Percentiles rank a stretch among this genome's conserved stretches.
phyloP scores from a whole-genome alignment of 176 grass and related monocot species.

The Aegilops bicornis region DNA sequence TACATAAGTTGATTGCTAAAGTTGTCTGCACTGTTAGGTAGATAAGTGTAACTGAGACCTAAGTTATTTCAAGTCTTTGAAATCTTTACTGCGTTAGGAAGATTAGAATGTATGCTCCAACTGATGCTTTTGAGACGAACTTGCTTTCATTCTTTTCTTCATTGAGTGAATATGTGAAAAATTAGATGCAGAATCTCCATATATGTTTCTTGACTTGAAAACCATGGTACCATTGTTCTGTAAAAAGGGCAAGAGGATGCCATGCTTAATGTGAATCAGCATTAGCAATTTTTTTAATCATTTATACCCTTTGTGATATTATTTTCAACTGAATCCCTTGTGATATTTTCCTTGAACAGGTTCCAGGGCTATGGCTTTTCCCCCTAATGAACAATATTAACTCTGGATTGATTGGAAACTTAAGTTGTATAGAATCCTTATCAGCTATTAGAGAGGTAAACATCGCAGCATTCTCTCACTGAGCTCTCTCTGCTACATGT shows the following conservation, averaged over 20 bases:
- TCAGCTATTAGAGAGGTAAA: conserved; percentile 91
- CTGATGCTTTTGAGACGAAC: not conserved
- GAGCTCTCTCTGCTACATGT: not conserved
- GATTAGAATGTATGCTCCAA: not conserved
- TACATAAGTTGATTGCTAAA: not conserved
- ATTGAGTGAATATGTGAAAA: conserved; percentile 11
- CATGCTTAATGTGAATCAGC: conserved; percentile 4
- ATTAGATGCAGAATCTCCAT: not conserved
- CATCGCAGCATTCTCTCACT: not conserved
- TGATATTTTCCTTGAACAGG: conserved; percentile 40
- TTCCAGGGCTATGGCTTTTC: conserved; percentile 76
- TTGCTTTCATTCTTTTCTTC: conserved; percentile 5
- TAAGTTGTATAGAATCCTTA: conserved; percentile 85
- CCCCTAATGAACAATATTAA: conserved; percentile 66
- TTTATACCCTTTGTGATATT: not conserved
- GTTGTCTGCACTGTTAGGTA: not conserved
- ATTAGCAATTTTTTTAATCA: not conserved
- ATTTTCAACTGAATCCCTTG: not conserved
- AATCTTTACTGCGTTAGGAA: not conserved
- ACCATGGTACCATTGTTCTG: not conserved
- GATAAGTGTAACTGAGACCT: not conserved
- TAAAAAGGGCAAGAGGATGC: not conserved
- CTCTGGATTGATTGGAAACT: conserved; percentile 98
- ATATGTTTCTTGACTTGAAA: conserved; percentile 18
- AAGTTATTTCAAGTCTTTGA: not conserved